Evolutionary conservation across 305 asterid species (phyloP).

Genomic region (Rubia peregrina): DNA sequence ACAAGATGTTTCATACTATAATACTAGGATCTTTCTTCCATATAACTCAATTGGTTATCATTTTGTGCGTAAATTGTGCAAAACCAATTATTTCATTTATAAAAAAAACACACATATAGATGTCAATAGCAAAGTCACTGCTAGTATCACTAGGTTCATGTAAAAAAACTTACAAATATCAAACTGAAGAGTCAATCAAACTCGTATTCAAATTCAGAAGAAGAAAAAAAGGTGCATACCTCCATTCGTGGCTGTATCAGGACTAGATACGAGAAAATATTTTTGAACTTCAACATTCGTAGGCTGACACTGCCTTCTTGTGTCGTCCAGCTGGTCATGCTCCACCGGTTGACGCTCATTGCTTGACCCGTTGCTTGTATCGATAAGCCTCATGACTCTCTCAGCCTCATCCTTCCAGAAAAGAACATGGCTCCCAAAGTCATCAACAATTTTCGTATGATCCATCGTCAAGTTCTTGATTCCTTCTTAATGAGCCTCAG

Average conservation of each 20-base stretch:
- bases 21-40: too few species aligned
- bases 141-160: not conserved
- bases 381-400: not conserved
- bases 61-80: too few species aligned
- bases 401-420: not conserved
- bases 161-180: not conserved
- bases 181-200: too few species aligned
- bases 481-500: not conserved
- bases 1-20: too few species aligned
- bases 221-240: not conserved
- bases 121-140: not conserved
- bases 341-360: too few species aligned
- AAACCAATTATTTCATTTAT: too few species aligned
- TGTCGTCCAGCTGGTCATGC: not conserved
- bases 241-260: too few species aligned
- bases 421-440: not conserved
- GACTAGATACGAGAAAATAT: not conserved
- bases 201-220: too few species aligned
- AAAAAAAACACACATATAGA: too few species aligned
- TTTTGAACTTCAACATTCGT: not conserved
- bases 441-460: not conserved
- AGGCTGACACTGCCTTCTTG: not conserved
- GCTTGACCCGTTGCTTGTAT: too few species aligned
- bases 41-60: too few species aligned
- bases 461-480: not conserved